Percentiles rank a stretch among this genome's conserved stretches.
Evolutionary conservation across 208 protist genomes (phyloP).

Genomic region (Wallacemonas rigidus): DNA sequence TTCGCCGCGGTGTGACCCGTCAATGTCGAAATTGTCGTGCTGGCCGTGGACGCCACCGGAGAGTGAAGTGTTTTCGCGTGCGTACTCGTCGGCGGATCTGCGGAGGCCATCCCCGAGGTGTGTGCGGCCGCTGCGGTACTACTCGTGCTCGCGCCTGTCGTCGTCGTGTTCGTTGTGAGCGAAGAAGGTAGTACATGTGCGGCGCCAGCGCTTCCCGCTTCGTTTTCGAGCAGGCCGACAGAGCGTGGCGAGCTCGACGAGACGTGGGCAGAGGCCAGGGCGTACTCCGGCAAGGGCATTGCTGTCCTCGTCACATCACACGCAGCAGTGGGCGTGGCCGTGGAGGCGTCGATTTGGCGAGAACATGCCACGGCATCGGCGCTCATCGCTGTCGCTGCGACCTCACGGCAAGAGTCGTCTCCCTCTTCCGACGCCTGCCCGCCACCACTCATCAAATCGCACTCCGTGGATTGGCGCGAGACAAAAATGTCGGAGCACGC

Average conservation of each 20-base stretch:
- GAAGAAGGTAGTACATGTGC: not conserved
- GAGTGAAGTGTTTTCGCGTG: not conserved
- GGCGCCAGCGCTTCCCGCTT: not conserved
- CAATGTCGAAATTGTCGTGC: not conserved
- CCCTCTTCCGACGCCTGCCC: not conserved
- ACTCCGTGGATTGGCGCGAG: not conserved
- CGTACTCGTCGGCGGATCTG: not conserved
- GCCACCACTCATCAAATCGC: not conserved
- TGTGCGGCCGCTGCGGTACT: not conserved
- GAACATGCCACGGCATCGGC: too few relatives aligned
- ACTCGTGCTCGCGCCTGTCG: not conserved
- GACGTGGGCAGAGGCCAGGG: not conserved
- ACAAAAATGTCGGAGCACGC: not conserved
- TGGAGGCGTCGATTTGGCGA: too few relatives aligned
- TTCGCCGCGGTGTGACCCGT: not conserved
- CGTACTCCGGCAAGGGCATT: not conserved
- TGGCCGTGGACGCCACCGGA: not conserved
- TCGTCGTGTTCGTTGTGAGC: not conserved
- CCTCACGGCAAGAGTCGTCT: too few relatives aligned
- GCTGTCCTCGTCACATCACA: not conserved
- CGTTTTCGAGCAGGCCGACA: not conserved
- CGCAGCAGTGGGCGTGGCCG: too few relatives aligned
- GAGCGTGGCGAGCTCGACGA: not conserved
- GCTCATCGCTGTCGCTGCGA: too few relatives aligned
- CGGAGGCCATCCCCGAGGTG: not conserved